These are phyloP conservation scores for Emergomyces africanus DNA, from an alignment of 2,329 filamentous ascomycete species.

Conservation along the genomic window DNA sequence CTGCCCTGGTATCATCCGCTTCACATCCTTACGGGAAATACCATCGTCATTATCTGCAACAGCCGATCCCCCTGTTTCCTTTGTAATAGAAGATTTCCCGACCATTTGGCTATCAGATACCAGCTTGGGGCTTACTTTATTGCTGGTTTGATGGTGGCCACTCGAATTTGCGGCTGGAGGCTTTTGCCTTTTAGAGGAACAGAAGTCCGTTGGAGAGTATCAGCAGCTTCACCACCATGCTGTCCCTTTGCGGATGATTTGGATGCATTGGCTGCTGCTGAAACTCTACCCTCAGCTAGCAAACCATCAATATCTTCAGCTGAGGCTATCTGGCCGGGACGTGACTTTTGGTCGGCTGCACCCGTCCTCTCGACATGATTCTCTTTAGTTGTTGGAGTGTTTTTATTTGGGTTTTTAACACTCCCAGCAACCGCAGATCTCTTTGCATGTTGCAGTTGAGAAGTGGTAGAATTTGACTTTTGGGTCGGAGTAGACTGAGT, in stretches of 20 bases:
- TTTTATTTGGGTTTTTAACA: background rate
- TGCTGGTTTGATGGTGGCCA: background rate
- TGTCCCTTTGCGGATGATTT: background rate
- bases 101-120: background rate
- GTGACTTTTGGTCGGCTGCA: background rate
- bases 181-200: conserved; percentile 9
- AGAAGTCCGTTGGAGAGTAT: background rate
- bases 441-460: background rate
- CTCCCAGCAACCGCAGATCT: background rate
- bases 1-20: background rate
- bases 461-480: background rate
- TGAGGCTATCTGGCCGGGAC: conserved; percentile 2
- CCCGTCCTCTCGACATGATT: background rate
- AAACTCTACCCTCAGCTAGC: conserved; percentile 12
- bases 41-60: background rate
- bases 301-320: conserved; percentile 11
- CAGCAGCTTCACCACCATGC: background rate
- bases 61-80: background rate
- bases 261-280: conserved; percentile 6
- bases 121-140: background rate
- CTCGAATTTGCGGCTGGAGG: conserved; percentile 2
- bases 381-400: background rate
- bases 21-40: background rate
- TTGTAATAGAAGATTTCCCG: background rate
- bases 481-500: background rate